Evolutionary conservation across 768 basidiomycete genomes (phyloP), one percentile per base, ranked within the genome.

Genomic region (Rhizopogon sp.): DNA sequence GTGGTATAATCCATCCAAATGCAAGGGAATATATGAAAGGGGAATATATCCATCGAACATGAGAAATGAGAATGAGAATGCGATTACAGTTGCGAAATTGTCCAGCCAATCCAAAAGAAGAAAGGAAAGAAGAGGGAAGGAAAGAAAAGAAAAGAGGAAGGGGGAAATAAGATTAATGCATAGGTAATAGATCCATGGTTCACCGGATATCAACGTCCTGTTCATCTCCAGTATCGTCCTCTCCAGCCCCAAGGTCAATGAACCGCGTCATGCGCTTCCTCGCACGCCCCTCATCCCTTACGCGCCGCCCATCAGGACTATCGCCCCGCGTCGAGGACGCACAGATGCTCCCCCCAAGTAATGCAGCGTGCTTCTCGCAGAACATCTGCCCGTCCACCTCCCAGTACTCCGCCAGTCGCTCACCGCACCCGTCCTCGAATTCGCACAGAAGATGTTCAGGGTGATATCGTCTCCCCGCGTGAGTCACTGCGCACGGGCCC

Each of bases 301-400:
- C 56, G 52, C 49, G 20, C 54, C 61, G 51, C 37, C 56, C 51
- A 44, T 51, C 17, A 28, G 43, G 49, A 39, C 64, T 66, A 25
- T 57, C 53, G 14, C 43, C 52, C 31, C 61, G 62, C n/a, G 52
- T 57, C 63, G 58, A 63, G 50, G 57, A 61, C 37, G 54, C 42
- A 39, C 66, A 62, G 55, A 60, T 56, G 61, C 65, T 51, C 45
- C 68, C 57, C 43, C 66, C 58, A 53, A 60, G 56, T 3, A 37
- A 22, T 22, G 56, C 56, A 51, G 88, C 88, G 69, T 96, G 94
- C 55, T 78, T 73, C 73, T 96, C 93, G 66, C 94, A 96, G 53
- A 92, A 73, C 85, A 91, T 91, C 71, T 82, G 74, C 25, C 87
- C 83, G 61, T 90, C 91, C 5, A 93, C 78, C 68, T 96, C 93